Base-by-base conservation (phyloP, 441 rosid species). In the Erysimum cheiri region DNA sequence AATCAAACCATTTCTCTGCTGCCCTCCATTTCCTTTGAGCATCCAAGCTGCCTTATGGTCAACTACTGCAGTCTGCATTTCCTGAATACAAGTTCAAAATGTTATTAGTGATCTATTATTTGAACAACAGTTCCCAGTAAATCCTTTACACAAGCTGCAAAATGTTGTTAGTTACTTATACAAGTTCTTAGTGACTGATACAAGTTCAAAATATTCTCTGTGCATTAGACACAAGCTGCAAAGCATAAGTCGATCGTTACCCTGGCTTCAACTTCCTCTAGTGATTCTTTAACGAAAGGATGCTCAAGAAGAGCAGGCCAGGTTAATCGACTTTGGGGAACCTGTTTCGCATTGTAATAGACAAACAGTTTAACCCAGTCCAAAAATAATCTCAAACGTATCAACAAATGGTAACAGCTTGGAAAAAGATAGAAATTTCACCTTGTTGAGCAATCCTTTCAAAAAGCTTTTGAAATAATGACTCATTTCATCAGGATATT, bases 231-330 rank as follows among this genome's bases (percentile, higher is more conserved):
- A 24, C 32, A 54, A 54, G 36, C 32, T 56, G 69, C 67, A 48
- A 22, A 17, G 29, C 65, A 44, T 47, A 74, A 59, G 40, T 70
- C 46, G 48, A 77, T 67, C 60, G 53, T 79, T 91, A 94, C 99
- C 94, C 78, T 82, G 71, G 83, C 84, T 72, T 88, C 95, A 67
- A 77, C 33, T 70, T 95, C 96, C 64, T 82, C 84, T 19, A 74
- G 74, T 60, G 85, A 80, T 75, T 95, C 98, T 82, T 84, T 88
- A 58, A 92, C 92, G 77, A 95, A 95, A 50, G 99, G 97, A 69
- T 95, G 99, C 55, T 92, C 95, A 60, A 90, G 97, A 71, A 95
- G 98, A 64, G 85, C 85, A 40, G 99, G 97, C 99, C 99, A 95
- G 59, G 87, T 87, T 80, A 95, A 71, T 63, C 99, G 87, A 81